These are phyloP conservation scores for Annulohypoxylon truncatum DNA, from an alignment of 2,329 filamentous ascomycete species.

Conservation along the genomic window DNA sequence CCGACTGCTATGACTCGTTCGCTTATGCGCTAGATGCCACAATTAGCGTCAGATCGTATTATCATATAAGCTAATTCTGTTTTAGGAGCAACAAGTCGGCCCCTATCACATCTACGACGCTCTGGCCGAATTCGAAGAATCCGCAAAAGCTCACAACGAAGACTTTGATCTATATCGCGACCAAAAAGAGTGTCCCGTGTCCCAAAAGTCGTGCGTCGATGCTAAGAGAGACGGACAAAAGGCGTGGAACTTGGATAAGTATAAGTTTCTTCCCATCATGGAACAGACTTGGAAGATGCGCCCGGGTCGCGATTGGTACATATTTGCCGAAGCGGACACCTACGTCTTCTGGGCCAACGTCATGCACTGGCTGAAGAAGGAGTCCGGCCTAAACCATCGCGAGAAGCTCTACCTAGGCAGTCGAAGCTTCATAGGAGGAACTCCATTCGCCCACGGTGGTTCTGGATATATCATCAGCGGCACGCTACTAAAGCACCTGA, in stretches of 20 bases:
- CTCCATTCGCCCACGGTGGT: constrained; percentile 67
- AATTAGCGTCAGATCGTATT: neutral
- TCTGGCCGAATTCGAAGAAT: constrained; percentile 52
- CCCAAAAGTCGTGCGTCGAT: constrained; percentile 58
- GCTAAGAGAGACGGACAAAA: constrained; percentile 49
- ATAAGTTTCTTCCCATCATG: constrained; percentile 70
- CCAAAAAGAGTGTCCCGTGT: constrained; percentile 59
- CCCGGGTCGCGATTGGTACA: constrained; percentile 67
- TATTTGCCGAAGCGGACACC: constrained; percentile 70
- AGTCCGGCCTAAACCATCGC: constrained; percentile 55
- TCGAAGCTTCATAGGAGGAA: constrained; percentile 58
- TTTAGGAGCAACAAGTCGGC: constrained; percentile 62
- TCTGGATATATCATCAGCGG: constrained; percentile 68
- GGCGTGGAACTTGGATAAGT: constrained; percentile 69
- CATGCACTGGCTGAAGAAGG: constrained; percentile 59
- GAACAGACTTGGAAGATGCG: constrained; percentile 66
- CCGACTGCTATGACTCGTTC: constrained; percentile 31
- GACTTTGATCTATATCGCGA: constrained; percentile 60
- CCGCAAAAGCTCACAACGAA: constrained; percentile 53
- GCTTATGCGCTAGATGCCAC: neutral
- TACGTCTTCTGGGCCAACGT: constrained; percentile 68
- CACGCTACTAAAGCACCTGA: constrained; percentile 61
- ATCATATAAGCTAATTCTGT: constrained; percentile 24
- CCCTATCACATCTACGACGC: constrained; percentile 56
- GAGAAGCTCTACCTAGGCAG: constrained; percentile 64